Conservation (phyloP, 1,284 basidiomycete species). For the Apiotrichum gracile region DNA sequence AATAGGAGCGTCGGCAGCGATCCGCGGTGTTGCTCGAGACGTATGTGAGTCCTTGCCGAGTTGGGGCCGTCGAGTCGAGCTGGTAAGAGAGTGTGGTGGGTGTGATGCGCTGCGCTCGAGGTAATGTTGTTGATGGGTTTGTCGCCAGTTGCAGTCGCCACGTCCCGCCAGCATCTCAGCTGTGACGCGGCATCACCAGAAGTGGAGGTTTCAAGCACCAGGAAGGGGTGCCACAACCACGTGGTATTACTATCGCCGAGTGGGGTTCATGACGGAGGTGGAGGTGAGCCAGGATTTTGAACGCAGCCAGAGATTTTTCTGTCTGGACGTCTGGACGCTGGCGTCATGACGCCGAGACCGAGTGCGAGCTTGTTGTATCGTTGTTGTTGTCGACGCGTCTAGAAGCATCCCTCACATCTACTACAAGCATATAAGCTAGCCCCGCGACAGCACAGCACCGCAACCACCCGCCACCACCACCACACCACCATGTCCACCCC, state of each 20-base stretch:
- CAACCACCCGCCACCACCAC: not conserved
- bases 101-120: not conserved
- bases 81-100: not conserved
- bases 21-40: not conserved
- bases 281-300: not conserved
- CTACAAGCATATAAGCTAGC: not conserved
- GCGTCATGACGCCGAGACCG: not conserved
- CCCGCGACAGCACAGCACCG: not conserved
- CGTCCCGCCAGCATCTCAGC: not conserved
- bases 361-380: no score
- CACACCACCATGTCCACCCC: conserved; percentile 7
- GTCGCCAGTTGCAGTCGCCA: not conserved
- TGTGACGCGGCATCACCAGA: not conserved
- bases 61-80: no score
- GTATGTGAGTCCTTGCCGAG: no score
- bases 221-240: not conserved
- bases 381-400: not conserved
- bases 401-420: not conserved
- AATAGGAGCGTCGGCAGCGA: not conserved
- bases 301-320: no score
- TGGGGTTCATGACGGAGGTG: conserved; percentile 2
- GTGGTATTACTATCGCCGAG: not conserved
- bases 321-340: no score
- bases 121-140: not conserved
- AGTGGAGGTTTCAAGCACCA: not conserved